Evolutionary conservation across 345 rosid genomes (phyloP), one percentile per base, ranked within the genome.

Genomic region (Boechera retrofracta): DNA sequence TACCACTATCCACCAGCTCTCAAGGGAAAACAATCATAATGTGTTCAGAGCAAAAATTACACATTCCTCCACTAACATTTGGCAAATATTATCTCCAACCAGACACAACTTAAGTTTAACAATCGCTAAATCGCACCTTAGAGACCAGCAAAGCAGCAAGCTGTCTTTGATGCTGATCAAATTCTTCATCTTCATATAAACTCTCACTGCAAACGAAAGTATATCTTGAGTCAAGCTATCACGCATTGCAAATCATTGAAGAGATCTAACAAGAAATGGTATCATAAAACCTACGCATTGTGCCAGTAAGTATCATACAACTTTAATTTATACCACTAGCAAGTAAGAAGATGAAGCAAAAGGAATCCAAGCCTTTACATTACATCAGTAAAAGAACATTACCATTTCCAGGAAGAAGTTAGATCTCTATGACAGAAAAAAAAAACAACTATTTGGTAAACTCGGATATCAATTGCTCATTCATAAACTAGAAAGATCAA

Each of bases 91-190:
- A 67, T 60, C 44, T 26, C 13, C 44, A 58, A 78, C 32, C 26
- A 49, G 26, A 32, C 31, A 65, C 26, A 21, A 64, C 5, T 13
- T 49, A 21, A 54, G 38, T 64, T 35, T 5, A 57, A 24, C 16
- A 73, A 60, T 53, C 26, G 12, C 47, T 10, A 48, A 36, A 66
- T 10, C 54, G 13, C n/a, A 95, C 98, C 97, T 96, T 96, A 5
- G 99, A 96, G 31, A 88, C 97, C 62, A 96, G 82, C 47, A 96
- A 72, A 3, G 98, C 98, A 80, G 98, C 98, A 71, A 96, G 97
- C 73, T 93, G 86, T 71, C 99, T 87, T 80, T 93, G 98, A 77
- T 88, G 88, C 81, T 74, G 91, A 81, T 89, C 97, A 72, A 95
- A 95, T 77, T 90, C 96, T 78, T 95, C 99, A 69, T 95, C 98